Evolutionary conservation across 768 basidiomycete genomes (phyloP).

Genomic region (Omphalotus guepiniiformis): DNA sequence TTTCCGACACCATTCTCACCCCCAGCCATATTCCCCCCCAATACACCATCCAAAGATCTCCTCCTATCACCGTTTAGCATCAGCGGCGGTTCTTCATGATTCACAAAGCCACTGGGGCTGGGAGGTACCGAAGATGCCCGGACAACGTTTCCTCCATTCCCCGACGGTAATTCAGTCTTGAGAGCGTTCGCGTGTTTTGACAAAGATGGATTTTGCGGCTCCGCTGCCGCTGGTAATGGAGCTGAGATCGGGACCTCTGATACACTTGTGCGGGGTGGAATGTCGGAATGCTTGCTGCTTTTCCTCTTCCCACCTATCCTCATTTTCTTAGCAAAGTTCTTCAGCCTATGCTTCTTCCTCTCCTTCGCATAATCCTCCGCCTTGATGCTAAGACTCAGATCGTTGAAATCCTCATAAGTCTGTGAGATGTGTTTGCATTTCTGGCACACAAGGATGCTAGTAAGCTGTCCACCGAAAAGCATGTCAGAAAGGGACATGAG

Average conservation of each 20-base stretch:
- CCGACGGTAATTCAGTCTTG: background rate
- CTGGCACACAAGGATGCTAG: constrained; percentile 91
- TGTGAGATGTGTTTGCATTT: constrained; percentile 91
- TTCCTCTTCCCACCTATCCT: constrained; percentile 21
- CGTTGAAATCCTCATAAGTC: constrained; percentile 91
- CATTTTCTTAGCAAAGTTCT: constrained; percentile 66
- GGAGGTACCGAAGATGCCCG: constrained; percentile 62
- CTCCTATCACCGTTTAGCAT: constrained; percentile 34
- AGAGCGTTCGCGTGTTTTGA: background rate
- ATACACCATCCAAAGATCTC: constrained; percentile 40
- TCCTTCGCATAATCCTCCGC: constrained; percentile 71
- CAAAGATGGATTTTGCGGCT: constrained; percentile 4
- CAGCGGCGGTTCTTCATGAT: constrained; percentile 32
- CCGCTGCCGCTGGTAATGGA: background rate
- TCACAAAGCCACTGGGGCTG: constrained; percentile 23
- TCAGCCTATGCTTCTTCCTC: constrained; percentile 74
- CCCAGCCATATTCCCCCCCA: constrained; percentile 42
- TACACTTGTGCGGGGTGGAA: background rate
- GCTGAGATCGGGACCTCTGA: background rate
- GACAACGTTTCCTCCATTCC: background rate
- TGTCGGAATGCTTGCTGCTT: background rate
- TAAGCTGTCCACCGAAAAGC: constrained; percentile 85
- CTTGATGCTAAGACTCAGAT: constrained; percentile 87
- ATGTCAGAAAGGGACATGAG: constrained; percentile 79
- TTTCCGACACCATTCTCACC: constrained; percentile 11